Percentiles rank a stretch among this genome's conserved stretches.
These are phyloP conservation scores for Pseudocercospora fuligena DNA, from an alignment of 2,329 filamentous ascomycete genomes.

Conservation along the genomic window DNA sequence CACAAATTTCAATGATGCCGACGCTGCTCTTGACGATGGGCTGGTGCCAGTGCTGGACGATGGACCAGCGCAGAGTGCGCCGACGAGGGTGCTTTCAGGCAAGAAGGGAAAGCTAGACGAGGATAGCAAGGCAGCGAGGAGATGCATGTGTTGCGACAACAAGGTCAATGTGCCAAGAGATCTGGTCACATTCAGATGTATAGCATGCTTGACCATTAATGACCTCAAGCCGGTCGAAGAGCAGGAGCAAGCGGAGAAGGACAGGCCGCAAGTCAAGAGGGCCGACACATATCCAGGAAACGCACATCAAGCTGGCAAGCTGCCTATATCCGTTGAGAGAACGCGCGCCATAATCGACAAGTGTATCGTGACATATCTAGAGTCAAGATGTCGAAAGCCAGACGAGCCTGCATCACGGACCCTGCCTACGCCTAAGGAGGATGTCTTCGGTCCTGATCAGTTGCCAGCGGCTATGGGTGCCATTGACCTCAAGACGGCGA, in stretches of 20 bases:
- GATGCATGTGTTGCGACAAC: conserved; percentile 85
- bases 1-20: conserved; percentile 48
- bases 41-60: conserved; percentile 46
- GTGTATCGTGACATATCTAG: conserved; percentile 59
- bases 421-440: conserved; percentile 16
- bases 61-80: conserved; percentile 35
- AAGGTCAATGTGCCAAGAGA: conserved; percentile 78
- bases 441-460: conserved; percentile 25
- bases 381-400: conserved; percentile 35
- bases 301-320: conserved; percentile 19
- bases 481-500: neutral
- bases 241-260: conserved; percentile 29
- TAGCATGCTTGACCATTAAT: conserved; percentile 83
- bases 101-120: conserved; percentile 42
- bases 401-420: conserved; percentile 11
- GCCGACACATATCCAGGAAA: conserved; percentile 27
- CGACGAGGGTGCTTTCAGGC: conserved; percentile 36
- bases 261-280: conserved; percentile 22
- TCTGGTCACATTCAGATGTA: conserved; percentile 77
- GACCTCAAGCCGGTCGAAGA: conserved; percentile 59
- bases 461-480: conserved; percentile 19
- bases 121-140: conserved; percentile 67
- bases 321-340: conserved; percentile 63
- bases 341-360: conserved; percentile 63
- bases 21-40: conserved; percentile 51